Evolutionary conservation across 768 basidiomycete genomes (phyloP), one percentile per base, ranked within the genome.

Genomic region (Lentinula sp.): DNA sequence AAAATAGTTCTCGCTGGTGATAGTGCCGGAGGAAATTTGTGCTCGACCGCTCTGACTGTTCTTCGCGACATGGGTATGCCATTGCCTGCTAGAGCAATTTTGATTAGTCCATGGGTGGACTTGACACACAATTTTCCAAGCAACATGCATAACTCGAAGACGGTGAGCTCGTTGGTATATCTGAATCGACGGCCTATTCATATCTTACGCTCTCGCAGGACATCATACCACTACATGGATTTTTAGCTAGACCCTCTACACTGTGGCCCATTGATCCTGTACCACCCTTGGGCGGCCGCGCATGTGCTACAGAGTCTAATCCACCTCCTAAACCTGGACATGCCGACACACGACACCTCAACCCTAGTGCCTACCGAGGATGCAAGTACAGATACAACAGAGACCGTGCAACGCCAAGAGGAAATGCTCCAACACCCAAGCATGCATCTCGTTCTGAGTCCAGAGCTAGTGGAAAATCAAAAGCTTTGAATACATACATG

Each of bases 91-190:
- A 91, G 90, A 1, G 89, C 86, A 0, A 83, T 90, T 3, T 74
- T 93, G 28, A 89, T 93, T 64, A 88, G 85, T 60, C 91, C 91
- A 2, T 93, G 91, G 86, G 84, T 62, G 8, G 91, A 93, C 69
- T 74, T 95, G n/a, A 93, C 90, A 0, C 91, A 93, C 67, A 88
- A 84, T 56, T 91, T 95, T 68, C 88, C 89, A 0, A 87, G 85
- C 65, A 84, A 91, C 42, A 80, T 90, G 75, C 65, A 79, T 49
- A 91, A 93, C 67, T 80, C 79, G 0, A 74, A 74, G 6, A 87
- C 87, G 8, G 90, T 85, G 59, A 50, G 79, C 70, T 23, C 6
- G 45, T 54, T 12, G 20, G 42, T 12, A 28, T 32, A 32, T 32
- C 46, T 9, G n/a, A 8, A n/a, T 52, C 39, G n/a, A 45, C 51